Evolutionary conservation across 1,139 yeast genomes (phyloP), one percentile per base, ranked within the genome.

Genomic region (Kurtzmaniella quercitrusa): DNA sequence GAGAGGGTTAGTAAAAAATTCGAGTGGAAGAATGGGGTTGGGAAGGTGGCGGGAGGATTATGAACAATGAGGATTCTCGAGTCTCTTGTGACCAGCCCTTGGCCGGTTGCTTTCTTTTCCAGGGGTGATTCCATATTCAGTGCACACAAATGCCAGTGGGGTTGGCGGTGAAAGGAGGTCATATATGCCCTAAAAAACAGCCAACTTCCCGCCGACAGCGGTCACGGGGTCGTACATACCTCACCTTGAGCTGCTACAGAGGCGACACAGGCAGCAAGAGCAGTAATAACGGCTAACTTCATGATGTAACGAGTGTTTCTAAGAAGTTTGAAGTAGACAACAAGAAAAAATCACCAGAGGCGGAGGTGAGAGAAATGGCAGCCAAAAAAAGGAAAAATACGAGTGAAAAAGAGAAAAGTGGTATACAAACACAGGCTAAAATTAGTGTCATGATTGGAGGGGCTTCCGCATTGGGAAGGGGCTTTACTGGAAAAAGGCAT

Each of bases 201-300:
- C 12, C 6, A 27, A 6, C 14, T 7, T 6, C 10, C 12, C 12
- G 27, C 25, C 15, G 14, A 34, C 16, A n/a, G 39, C 14, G 38
- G 15, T 15, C 24, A n/a, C 21, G 8, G 4, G 11, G 18, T 3
- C 8, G 39, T 49, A 69, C 75, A 53, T 68, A 70, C 75, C 47
- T 71, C 75, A 48, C 78, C 78, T 44, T 69, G 53, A 47, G 77
- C 78, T 46, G 59, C 51, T 42, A 59, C 71, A 23, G 73, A 54
- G 24, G 74, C 60, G 40, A 69, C 45, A 42, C 64, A 62, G 40
- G 72, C 62, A 42, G 75, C 69, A 46, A 68, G 50, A 41, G 66
- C 62, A 51, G 73, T 55, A 51, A 73, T 64, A 50, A 56, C 61
- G 57, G 62, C 68, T 51, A 70, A 56, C 60, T 70, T 74, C 77